Evolutionary conservation across 176 grass and related monocot species (phyloP).

Genomic region (Oryza rufipogon): DNA sequence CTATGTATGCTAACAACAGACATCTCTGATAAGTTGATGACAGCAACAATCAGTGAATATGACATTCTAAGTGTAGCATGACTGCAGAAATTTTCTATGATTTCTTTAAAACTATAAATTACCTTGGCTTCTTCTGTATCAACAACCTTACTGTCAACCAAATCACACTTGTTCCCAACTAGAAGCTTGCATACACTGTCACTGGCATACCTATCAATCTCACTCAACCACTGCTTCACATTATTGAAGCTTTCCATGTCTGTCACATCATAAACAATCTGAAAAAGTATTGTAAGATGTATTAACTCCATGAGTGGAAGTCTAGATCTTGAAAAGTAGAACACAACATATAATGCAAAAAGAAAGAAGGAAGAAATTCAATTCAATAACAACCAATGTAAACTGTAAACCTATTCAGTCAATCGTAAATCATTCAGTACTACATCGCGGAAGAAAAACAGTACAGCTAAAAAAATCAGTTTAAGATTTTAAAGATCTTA

Average conservation of each 20-base stretch:
- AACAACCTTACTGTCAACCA: constrained; percentile 85
- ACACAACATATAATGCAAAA: not conserved
- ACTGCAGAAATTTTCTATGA: not conserved
- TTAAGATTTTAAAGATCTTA: not conserved
- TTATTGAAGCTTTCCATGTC: constrained; percentile 92
- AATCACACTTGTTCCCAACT: constrained; percentile 93
- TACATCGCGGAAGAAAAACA: not conserved
- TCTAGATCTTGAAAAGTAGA: not conserved
- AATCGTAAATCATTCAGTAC: not conserved
- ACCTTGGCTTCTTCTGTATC: constrained; percentile 88
- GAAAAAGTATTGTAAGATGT: constrained; percentile 21
- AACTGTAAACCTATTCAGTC: not conserved
- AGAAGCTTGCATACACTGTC: constrained; percentile 96
- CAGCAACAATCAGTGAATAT: not conserved
- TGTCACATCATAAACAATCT: constrained; percentile 95
- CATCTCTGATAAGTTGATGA: not conserved
- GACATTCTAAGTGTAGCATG: not conserved
- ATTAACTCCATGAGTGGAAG: not conserved
- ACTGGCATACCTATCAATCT: constrained; percentile 97
- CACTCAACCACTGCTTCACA: constrained; percentile 89
- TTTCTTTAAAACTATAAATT: not conserved
- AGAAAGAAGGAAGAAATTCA: not conserved
- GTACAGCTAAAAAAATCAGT: not conserved
- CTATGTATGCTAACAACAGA: not conserved
- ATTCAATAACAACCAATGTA: not conserved